Evolutionary conservation across 73 alveolate species (phyloP).

Genomic region (Tetrahymena borealis): DNA sequence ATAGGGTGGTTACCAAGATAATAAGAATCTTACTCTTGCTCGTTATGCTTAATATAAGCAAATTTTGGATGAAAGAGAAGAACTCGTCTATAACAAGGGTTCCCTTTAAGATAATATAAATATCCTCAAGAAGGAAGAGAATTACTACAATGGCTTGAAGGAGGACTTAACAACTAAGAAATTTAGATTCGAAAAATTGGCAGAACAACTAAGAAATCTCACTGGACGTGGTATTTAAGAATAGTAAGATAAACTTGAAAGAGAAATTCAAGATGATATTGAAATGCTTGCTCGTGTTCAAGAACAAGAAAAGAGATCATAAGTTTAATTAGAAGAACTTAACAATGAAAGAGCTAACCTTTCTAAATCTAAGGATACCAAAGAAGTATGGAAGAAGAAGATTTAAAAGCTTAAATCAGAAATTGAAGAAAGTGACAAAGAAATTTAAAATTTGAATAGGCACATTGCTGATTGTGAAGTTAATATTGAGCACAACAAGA

Average conservation of each 20-base stretch:
- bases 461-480: conserved; percentile 23
- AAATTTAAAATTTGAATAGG: conserved; percentile 24
- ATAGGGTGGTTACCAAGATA: conserved; percentile 72
- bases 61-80: neutral
- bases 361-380: conserved; percentile 2
- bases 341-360: conserved; percentile 27
- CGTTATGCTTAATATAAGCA: neutral
- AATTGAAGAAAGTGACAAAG: conserved; percentile 51
- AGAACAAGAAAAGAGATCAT: conserved; percentile 45
- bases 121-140: conserved; percentile 1
- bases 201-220: conserved; percentile 6
- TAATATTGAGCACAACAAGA: conserved; percentile 38
- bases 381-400: conserved; percentile 10
- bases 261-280: conserved; percentile 46
- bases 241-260: conserved; percentile 33
- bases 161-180: neutral
- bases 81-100: neutral
- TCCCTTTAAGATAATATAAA: neutral
- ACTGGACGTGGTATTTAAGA: conserved; percentile 43
- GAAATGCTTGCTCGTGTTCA: conserved; percentile 47
- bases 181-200: conserved; percentile 6
- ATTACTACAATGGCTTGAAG: conserved; percentile 14
- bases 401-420: conserved; percentile 38
- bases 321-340: conserved; percentile 45
- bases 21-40: neutral